Evolutionary conservation across 805 yeast genomes (phyloP).

Genomic region (Metschnikowia chrysomelidarum): DNA sequence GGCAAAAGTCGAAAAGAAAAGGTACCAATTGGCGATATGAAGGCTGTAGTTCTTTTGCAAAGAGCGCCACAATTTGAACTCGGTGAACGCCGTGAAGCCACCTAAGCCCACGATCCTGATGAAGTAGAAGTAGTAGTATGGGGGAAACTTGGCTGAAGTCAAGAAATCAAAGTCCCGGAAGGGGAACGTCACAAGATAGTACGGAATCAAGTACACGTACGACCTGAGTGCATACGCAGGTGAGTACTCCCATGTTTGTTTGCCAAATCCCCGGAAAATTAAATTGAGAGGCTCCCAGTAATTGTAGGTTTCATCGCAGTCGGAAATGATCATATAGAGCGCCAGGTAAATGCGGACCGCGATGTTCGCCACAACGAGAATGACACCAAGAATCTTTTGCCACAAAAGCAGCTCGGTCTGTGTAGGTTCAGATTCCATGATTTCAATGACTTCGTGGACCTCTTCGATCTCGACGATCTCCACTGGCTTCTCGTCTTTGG

Average conservation of each 20-base stretch:
- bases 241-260: constrained; percentile 95
- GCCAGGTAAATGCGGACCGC: constrained; percentile 38
- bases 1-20: constrained; percentile 57
- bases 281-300: constrained; percentile 93
- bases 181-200: constrained; percentile 31
- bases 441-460: no score
- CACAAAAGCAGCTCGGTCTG: not conserved
- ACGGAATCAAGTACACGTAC: constrained; percentile 69
- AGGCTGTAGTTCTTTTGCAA: constrained; percentile 34
- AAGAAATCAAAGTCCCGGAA: constrained; percentile 15
- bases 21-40: constrained; percentile 55
- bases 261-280: constrained; percentile 76
- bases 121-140: constrained; percentile 47
- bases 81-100: constrained; percentile 46
- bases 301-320: constrained; percentile 90
- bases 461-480: no score
- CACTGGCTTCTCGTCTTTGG: no score
- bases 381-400: constrained; percentile 4
- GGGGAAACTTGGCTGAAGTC: constrained; percentile 17
- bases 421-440: no score
- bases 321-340: constrained; percentile 68
- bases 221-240: constrained; percentile 87
- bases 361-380: constrained; percentile 17
- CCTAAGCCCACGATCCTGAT: constrained; percentile 43
- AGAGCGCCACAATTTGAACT: constrained; percentile 48